Base-by-base conservation (phyloP, 2,329 filamentous ascomycete species). In the Cercospora sojina region DNA sequence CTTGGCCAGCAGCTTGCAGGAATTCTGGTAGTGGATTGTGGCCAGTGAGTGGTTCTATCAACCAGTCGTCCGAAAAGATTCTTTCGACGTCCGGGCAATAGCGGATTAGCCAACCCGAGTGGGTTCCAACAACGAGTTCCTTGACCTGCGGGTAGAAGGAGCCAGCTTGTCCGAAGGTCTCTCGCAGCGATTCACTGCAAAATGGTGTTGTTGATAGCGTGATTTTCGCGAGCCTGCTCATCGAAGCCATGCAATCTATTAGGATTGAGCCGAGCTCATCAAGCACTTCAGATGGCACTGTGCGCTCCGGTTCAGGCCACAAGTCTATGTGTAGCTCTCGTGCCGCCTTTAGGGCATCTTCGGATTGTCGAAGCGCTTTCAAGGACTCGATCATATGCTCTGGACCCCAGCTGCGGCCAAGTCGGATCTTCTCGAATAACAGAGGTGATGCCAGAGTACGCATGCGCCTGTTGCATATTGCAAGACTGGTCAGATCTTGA, bases 31-130 rank as follows among this genome's bases (percentile, higher is more conserved):
- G 31, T 8, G 53, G 53, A 20, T 27, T 35, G 1, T 57, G 27
- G 29, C 58, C 58, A 16, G 32, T 12, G 8, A 27, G 1, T 3
- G 35, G n/a, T 27, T 27, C 38, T 29, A 51, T 32, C 38, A 61
- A 32, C 58, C 58, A 61, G 58, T 61, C 58, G 16, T 61, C 41
- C 25, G 58, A 61, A 47, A 9, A 61, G 16, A 61, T 47, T 13
- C 5, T 8, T 12, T 61, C 58, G 25, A 61, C 10, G 41, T 32
- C 51, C 10, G 58, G 58, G 18, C 58, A 61, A 5, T 29, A 16
- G 16, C n/a, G 16, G 18, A 49, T 20, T 3, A 49, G 58, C 58
- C 58, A 61, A n/a, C 41, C 58, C 6, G 29, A n/a, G 25, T 61
- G 58, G n/a, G 20, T 2, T 2, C 58, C 58, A 20, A 27, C 25